Percentiles rank a stretch among this genome's conserved stretches.
Evolutionary conservation across 2,329 filamentous ascomycete species (phyloP).

Genomic region (Sporothrix dimorphospora): DNA sequence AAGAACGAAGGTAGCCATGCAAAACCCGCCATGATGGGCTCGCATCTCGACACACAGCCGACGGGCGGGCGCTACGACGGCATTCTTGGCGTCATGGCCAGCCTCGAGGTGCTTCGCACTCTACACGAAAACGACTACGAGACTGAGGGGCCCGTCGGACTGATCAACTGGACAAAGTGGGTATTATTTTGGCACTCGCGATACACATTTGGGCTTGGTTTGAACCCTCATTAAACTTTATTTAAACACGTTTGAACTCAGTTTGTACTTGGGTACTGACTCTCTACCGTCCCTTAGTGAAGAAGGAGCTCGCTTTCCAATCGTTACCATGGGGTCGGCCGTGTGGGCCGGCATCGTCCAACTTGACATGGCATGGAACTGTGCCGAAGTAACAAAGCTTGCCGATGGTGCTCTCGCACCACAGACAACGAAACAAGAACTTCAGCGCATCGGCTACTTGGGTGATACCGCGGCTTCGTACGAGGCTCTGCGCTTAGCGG

Average conservation of each 20-base stretch:
- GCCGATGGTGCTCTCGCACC: conserved; percentile 49
- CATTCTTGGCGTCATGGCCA: conserved; percentile 73
- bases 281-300: conserved; percentile 56
- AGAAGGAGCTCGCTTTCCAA: conserved; percentile 79
- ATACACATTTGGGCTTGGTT: no score
- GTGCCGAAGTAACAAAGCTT: conserved; percentile 57
- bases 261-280: no score
- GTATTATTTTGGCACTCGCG: conserved; percentile 32
- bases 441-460: conserved; percentile 72
- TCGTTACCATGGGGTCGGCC: conserved; percentile 72
- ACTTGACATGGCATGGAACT: conserved; percentile 60
- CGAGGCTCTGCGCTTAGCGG: conserved; percentile 65
- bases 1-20: conserved; percentile 60
- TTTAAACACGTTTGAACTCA: no score
- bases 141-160: conserved; percentile 71
- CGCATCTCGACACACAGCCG: conserved; percentile 68
- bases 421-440: conserved; percentile 66
- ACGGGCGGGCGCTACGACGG: conserved; percentile 73
- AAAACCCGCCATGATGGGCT: conserved; percentile 69
- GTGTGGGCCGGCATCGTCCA: conserved; percentile 73
- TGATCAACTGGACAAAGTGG: conserved; percentile 78
- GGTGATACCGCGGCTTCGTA: conserved; percentile 63
- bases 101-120: conserved; percentile 70
- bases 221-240: no score
- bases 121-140: conserved; percentile 68